Base-by-base conservation (phyloP, 208 protist species). In the Tetramitus jugosus region DNA sequence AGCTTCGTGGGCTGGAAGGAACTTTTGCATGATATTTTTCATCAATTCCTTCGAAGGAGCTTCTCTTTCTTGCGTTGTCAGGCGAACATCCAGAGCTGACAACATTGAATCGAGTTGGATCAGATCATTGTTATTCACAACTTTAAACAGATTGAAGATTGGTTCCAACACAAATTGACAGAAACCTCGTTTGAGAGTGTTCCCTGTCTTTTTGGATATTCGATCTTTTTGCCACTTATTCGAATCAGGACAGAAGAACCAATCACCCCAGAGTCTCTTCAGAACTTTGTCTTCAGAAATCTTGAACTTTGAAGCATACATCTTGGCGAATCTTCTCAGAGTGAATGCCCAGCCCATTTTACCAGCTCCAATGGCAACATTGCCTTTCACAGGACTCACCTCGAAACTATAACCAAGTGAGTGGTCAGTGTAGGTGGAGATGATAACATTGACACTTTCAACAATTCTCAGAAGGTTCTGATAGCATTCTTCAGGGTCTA, bases 371-470 rank as follows among this genome's bases (percentile, higher is more conserved):
- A 80, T 77, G 2, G 29, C 61, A 60, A 77, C 65, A 53, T 31
- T 74, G 17, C 65, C 65, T 3, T 37, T 14, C 3, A 61, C n/a
- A 23, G 77, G 77, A 60, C 64, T n/a, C 31, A 62, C 1, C 40
- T 96, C 93, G 80, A 95, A 95, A 78, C 99, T 80, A 37, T 81
- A 75, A 75, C 14, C 94, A 89, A 96, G 96, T 75, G 91, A 23
- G 13, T 95, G 89, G 80, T 96, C 96, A 76, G 91, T 88, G 86
- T 98, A 99, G 62, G 94, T 99, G 42, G 95, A 85, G 84, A 99
- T 98, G 74, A 99, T 91, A 20, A 95, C 94, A 85, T 98, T 98
- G 76, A 92, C 88, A 74, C 83, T 86, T 82, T 97, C 95, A 69
- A 98, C 91, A 43, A 87, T 87, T 74, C 89, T 84, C 61, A 76